Conservation (phyloP, 148 eudicot genomes). For the Chenopodium quinoa region DNA sequence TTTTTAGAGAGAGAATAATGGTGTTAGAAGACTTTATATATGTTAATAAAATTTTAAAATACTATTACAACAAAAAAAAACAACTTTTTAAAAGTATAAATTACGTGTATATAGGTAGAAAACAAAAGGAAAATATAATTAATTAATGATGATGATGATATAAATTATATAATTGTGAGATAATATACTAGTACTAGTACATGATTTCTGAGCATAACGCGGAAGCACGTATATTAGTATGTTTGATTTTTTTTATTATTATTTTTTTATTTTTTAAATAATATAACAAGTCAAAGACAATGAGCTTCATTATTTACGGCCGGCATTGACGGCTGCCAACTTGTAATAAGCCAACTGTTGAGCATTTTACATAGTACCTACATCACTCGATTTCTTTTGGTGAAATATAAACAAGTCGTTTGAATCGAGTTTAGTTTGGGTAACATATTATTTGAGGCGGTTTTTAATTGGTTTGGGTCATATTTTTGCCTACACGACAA, state of each 20-base stretch:
- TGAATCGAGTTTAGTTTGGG: too few species aligned
- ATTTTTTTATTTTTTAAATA: background rate
- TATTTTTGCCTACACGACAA: too few species aligned
- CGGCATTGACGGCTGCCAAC: background rate
- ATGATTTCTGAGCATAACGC: background rate
- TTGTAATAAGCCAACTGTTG: background rate
- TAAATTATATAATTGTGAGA: background rate
- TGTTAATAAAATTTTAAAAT: background rate
- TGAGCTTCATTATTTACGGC: background rate
- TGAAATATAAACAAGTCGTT: too few species aligned
- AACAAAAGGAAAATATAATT: background rate
- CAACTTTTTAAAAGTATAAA: too few species aligned
- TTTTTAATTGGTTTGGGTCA: too few species aligned
- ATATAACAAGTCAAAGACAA: background rate
- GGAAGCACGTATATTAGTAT: background rate
- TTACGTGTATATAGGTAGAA: background rate
- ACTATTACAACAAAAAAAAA: background rate
- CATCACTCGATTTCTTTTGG: too few species aligned
- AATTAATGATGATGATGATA: background rate
- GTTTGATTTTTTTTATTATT: background rate
- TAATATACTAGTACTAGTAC: background rate
- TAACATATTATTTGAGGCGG: too few species aligned
- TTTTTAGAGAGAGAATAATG: background rate
- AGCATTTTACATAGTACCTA: background rate
- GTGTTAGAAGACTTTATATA: background rate